Evolutionary conservation across 768 basidiomycete genomes (phyloP).

Genomic region (Agrocybe praecox): DNA sequence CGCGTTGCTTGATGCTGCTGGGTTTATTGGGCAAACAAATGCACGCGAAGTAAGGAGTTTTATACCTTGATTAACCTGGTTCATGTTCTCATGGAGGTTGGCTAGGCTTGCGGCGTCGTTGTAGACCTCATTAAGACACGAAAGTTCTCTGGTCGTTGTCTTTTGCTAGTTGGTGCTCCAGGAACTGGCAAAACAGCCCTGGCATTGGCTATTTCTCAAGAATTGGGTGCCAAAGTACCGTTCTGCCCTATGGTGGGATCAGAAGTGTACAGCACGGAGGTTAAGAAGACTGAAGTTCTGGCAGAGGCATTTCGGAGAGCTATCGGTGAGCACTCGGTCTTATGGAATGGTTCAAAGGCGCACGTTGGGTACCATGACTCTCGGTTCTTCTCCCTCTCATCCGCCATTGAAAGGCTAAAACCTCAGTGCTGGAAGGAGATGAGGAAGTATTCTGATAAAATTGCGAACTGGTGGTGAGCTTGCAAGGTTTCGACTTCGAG

Average conservation of each 20-base stretch:
- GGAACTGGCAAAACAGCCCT: conserved; percentile 99
- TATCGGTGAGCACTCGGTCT: conserved; percentile 69
- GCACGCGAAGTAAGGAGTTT: conserved; percentile 79
- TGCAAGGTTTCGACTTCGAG: too few relatives aligned
- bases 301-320: conserved; percentile 94
- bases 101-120: conserved; percentile 87
- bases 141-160: conserved; percentile 91
- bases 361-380: conserved; percentile 1
- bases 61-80: background rate
- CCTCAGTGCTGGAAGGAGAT: too few relatives aligned
- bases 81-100: background rate
- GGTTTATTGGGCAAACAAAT: conserved; percentile 88
- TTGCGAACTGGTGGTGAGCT: too few relatives aligned
- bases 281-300: conserved; percentile 98
- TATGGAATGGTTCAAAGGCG: conserved; percentile 9
- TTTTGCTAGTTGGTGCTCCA: conserved; percentile 92
- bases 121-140: conserved; percentile 89
- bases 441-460: too few relatives aligned
- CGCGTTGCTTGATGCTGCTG: conserved; percentile 72
- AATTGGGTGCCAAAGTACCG: conserved; percentile 92
- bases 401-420: background rate
- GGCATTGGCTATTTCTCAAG: conserved; percentile 93
- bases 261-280: conserved; percentile 95
- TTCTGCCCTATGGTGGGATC: conserved; percentile 99
- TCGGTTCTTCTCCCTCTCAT: background rate